Conservation (phyloP, 2,329 filamentous ascomycete genomes). For the Chaetomium strumarium region DNA sequence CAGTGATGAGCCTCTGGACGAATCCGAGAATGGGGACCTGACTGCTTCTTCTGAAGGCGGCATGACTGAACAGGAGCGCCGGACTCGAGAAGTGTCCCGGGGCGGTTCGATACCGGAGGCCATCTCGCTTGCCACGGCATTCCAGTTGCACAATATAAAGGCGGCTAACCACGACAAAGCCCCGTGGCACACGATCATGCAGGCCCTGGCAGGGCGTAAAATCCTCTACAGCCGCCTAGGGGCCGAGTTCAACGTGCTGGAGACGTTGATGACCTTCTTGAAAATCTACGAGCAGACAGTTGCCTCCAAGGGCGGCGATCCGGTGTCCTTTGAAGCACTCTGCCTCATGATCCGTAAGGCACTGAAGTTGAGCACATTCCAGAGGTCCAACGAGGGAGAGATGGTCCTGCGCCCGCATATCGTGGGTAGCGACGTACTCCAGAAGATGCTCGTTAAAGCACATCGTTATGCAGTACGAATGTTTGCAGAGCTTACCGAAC, state of each 20-base stretch:
- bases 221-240: slow-evolving; percentile 28
- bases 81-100: neutral
- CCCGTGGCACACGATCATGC: slow-evolving; percentile 40
- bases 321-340: slow-evolving; percentile 33
- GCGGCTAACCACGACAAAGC: slow-evolving; percentile 25
- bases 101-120: slow-evolving; percentile 27
- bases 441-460: slow-evolving; percentile 7
- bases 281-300: slow-evolving; percentile 29
- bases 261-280: slow-evolving; percentile 31
- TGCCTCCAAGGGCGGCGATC: slow-evolving; percentile 29
- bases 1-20: neutral
- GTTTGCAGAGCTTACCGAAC: slow-evolving; percentile 25
- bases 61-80: neutral
- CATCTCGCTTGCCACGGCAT: slow-evolving; percentile 29
- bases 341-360: slow-evolving; percentile 32
- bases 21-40: neutral
- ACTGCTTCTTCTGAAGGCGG: neutral
- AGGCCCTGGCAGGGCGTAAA: slow-evolving; percentile 32
- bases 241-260: slow-evolving; percentile 26
- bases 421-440: neutral
- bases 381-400: neutral
- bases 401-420: neutral
- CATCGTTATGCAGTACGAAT: slow-evolving; percentile 4
- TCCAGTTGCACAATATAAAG: slow-evolving; percentile 17
- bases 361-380: slow-evolving; percentile 14